A percentile compares a stretch with the other conserved stretches of the same genome.
Evolutionary conservation across 805 yeast genomes (phyloP).

Genomic region (Candida suzukii): DNA sequence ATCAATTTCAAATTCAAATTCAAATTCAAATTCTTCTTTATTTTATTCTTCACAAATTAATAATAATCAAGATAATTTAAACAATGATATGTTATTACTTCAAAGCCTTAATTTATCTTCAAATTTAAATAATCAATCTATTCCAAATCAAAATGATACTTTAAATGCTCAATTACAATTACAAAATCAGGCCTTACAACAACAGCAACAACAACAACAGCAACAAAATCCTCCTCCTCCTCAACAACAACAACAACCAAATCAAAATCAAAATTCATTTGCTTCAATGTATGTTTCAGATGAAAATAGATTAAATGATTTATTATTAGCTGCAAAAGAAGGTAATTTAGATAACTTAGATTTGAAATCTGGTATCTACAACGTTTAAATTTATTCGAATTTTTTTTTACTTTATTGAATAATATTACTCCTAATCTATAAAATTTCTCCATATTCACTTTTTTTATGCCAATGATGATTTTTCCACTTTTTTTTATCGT

Average conservation of each 20-base stretch:
- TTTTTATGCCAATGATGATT: no score
- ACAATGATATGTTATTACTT: background rate
- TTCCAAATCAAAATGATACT: no score
- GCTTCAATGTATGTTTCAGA: background rate
- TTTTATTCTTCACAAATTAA: background rate
- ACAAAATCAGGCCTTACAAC: no score
- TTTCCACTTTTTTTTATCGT: no score
- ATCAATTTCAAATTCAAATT: background rate
- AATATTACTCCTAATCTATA: no score
- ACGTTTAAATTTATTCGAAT: constrained; percentile 8
- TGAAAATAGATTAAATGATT: constrained; percentile 39
- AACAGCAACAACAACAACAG: no score
- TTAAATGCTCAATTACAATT: no score
- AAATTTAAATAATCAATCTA: background rate
- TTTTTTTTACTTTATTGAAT: no score
- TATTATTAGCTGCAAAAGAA: constrained; percentile 48
- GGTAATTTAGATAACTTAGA: constrained; percentile 49
- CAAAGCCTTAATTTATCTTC: background rate
- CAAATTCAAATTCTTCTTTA: background rate
- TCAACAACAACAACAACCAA: background rate
- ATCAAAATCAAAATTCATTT: no score
- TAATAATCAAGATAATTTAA: background rate
- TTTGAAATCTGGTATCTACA: constrained; percentile 32
- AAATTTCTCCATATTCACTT: no score
- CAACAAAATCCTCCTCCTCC: background rate